Evolutionary conservation across 495 filamentous ascomycete genomes (phyloP).

Genomic region (Parathielavia hyrcaniae): DNA sequence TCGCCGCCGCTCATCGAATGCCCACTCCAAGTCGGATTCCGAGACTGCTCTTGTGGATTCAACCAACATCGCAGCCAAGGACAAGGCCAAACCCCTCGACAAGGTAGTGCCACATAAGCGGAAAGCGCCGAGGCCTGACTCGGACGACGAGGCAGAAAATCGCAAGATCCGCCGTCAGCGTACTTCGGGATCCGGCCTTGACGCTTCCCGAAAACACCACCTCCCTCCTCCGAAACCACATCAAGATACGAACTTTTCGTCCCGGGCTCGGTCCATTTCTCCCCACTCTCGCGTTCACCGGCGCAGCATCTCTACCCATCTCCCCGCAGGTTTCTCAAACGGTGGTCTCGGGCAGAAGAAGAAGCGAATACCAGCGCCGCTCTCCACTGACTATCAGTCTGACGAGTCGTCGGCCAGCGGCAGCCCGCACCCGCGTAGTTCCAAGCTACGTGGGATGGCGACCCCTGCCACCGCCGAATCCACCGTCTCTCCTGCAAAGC

Average conservation of each 20-base stretch:
- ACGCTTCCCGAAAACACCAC: conserved; percentile 31
- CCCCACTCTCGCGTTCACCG: conserved; percentile 54
- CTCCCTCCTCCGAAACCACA: conserved; percentile 32
- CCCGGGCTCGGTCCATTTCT: conserved; percentile 57
- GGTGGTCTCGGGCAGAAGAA: conserved; percentile 49
- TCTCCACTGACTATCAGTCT: conserved; percentile 60
- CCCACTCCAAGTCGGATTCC: conserved; percentile 43
- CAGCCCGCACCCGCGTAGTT: conserved; percentile 61
- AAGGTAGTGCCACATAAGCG: conserved; percentile 40
- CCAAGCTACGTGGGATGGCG: conserved; percentile 58
- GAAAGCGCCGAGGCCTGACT: conserved; percentile 42
- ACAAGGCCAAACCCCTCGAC: conserved; percentile 38
- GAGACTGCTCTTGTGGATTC: conserved; percentile 37
- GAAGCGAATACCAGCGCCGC: conserved; percentile 50
- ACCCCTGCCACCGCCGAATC: conserved; percentile 51
- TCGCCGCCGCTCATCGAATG: conserved; percentile 38
- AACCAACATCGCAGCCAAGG: conserved; percentile 31
- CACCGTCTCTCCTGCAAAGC: conserved; percentile 58
- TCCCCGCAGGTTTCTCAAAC: conserved; percentile 45
- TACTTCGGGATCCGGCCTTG: conserved; percentile 39
- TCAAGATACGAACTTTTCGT: conserved; percentile 32
- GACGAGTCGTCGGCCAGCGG: conserved; percentile 68
- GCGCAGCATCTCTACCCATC: conserved; percentile 60
- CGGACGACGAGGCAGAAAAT: conserved; percentile 44
- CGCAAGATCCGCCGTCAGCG: conserved; percentile 46